These are phyloP conservation scores for Talaromyces atroroseus DNA, from an alignment of 2,329 filamentous ascomycete genomes.

Conservation along the genomic window DNA sequence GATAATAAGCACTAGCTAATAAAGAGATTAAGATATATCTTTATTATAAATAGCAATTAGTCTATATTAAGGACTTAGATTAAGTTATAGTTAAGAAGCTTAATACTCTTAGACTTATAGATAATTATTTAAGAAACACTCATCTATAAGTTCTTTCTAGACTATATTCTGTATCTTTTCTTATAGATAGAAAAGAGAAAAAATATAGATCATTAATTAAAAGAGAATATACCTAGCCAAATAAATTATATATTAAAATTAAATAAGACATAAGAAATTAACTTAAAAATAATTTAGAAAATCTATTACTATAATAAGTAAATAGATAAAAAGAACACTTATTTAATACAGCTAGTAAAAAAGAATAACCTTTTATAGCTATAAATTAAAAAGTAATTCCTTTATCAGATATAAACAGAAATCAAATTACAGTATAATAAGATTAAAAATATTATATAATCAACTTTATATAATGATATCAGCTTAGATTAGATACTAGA, in stretches of 20 bases:
- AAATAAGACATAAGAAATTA: neutral
- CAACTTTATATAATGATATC: neutral
- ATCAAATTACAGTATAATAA: neutral
- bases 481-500: too few species aligned
- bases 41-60: neutral
- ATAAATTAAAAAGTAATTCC: neutral
- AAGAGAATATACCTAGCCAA: neutral
- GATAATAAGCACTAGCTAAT: neutral
- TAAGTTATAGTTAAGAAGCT: neutral
- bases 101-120: neutral
- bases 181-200: neutral
- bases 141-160: neutral
- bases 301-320: neutral
- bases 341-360: neutral
- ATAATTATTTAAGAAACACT: neutral
- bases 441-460: neutral
- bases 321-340: neutral
- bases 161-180: neutral
- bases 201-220: neutral
- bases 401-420: neutral
- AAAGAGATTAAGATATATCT: neutral
- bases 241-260: neutral
- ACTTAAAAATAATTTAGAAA: neutral
- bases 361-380: neutral
- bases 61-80: neutral